Evolutionary conservation across 768 basidiomycete genomes (phyloP), one percentile per base, ranked within the genome.

Genomic region (Naganishia antarctica): DNA sequence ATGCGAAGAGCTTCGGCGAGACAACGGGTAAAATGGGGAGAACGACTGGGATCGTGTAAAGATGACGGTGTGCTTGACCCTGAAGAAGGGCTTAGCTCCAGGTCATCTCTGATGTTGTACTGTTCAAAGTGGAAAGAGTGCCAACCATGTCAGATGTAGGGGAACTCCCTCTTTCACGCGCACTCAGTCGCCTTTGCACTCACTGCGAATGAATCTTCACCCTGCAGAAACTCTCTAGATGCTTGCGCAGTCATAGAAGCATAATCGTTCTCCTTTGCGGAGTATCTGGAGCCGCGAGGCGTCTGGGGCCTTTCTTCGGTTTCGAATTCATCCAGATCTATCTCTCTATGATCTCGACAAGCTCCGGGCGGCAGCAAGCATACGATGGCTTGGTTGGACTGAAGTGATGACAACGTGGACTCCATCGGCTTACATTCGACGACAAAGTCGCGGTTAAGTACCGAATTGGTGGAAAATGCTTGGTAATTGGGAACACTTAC

Each of bases 61-160:
- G n/a, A n/a, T n/a, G n/a, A n/a, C n/a, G n/a, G n/a, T n/a, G n/a
- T n/a, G n/a, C n/a, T n/a, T n/a, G n/a, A n/a, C n/a, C 40, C 34
- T 1, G 53, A 40, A 12, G 53, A 57, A 21, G 53, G 40, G 53
- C 53, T 57, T 16, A 57, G 23, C 11, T 57, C 53, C 34, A 57
- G 37, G 12, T 57, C 53, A 37, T 57, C 53, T 34, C 26, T 57
- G 29, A 51, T 34, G 50, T 51, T 31, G n/a, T 51, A 51, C 50
- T 51, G 45, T n/a, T n/a, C n/a, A n/a, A n/a, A n/a, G 45, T 9
- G 31, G 6, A 34, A n/a, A 51, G 50, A 18, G 18, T 25, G 13
- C 2, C 8, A 9, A 29, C 4, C 11, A 9, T 6, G 31, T 3
- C 31, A 51, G 28, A n/a, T n/a, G n/a, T n/a, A n/a, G n/a, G n/a